These are phyloP conservation scores for Saccharomyces hybrid DNA, from an alignment of 1,139 yeast genomes.

Conservation along the genomic window DNA sequence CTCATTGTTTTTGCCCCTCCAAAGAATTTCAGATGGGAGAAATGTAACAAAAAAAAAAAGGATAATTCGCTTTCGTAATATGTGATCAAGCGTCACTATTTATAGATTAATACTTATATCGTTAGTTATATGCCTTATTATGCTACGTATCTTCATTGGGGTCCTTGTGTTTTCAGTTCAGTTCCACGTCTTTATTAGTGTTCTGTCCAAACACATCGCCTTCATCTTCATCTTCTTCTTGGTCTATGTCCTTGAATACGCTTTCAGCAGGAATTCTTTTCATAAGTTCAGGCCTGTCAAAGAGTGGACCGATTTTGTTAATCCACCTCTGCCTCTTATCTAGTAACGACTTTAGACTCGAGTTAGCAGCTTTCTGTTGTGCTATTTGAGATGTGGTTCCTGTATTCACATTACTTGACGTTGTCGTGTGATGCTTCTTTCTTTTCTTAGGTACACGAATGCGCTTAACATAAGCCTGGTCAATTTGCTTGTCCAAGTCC, in stretches of 20 bases:
- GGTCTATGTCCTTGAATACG: slow-evolving; percentile 52
- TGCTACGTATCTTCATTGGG: not conserved
- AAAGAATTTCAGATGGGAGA: not conserved
- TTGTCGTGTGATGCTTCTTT: slow-evolving; percentile 44
- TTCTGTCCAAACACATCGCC: slow-evolving; percentile 27
- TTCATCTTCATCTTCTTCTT: slow-evolving; percentile 42
- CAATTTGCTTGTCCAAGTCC: slow-evolving; percentile 92
- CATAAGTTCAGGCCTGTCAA: slow-evolving; percentile 61
- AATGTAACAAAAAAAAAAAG: not conserved
- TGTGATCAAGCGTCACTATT: not conserved
- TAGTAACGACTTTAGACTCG: slow-evolving; percentile 67
- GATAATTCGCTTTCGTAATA: not conserved
- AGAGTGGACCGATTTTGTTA: slow-evolving; percentile 77
- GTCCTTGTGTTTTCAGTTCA: not conserved
- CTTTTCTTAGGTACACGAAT: slow-evolving; percentile 76
- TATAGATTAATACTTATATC: not conserved
- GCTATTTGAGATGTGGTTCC: slow-evolving; percentile 36
- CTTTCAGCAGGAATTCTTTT: slow-evolving; percentile 64
- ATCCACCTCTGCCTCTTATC: slow-evolving; percentile 91
- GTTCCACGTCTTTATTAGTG: slow-evolving; percentile 29
- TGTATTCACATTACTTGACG: slow-evolving; percentile 23
- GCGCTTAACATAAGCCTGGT: slow-evolving; percentile 83
- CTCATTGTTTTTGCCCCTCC: slow-evolving; percentile 1
- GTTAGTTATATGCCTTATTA: not conserved
- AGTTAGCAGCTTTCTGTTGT: slow-evolving; percentile 53